These are phyloP conservation scores for Nicotiana rustica DNA, from an alignment of 305 asterid species.

Conservation along the genomic window DNA sequence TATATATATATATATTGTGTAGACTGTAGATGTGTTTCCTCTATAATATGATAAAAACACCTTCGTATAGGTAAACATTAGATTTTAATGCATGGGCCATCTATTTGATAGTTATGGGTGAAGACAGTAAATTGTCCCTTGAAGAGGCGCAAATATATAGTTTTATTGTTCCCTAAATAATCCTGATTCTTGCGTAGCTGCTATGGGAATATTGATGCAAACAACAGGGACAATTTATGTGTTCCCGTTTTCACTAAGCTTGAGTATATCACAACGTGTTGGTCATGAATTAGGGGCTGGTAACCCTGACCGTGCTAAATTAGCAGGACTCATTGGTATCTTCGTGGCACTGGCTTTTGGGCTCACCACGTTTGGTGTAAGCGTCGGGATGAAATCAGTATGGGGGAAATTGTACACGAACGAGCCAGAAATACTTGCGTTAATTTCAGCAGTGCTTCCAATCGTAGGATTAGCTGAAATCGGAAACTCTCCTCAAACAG, in stretches of 20 bases:
- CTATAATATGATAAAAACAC: too few relatives aligned
- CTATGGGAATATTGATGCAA: slow-evolving; percentile 85
- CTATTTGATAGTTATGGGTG: too few relatives aligned
- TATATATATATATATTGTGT: too few relatives aligned
- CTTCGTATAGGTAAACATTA: too few relatives aligned
- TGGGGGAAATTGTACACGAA: slow-evolving; percentile 74
- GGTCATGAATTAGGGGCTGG: slow-evolving; percentile 84
- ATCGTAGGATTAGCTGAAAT: slow-evolving; percentile 77
- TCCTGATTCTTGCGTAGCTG: slow-evolving; percentile 77
- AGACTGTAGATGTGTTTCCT: too few relatives aligned
- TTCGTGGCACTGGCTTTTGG: slow-evolving; percentile 53
- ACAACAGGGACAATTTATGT: slow-evolving; percentile 75
- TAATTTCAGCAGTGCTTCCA: slow-evolving; percentile 65
- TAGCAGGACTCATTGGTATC: slow-evolving; percentile 62
- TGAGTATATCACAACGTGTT: slow-evolving; percentile 81
- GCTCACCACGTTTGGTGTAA: slow-evolving; percentile 55
- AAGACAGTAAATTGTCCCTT: too few relatives aligned
- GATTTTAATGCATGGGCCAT: too few relatives aligned
- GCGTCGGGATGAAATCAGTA: slow-evolving; percentile 47
- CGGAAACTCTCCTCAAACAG: slow-evolving; percentile 85
- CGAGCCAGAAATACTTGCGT: slow-evolving; percentile 57
- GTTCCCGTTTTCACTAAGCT: slow-evolving; percentile 63
- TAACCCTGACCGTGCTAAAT: slow-evolving; percentile 59
- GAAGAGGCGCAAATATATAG: too few relatives aligned
- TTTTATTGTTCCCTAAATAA: slow-evolving; percentile 36